Evolutionary conservation across 352 stramenopile species (phyloP).

Genomic region (Pythium aristosporum): DNA sequence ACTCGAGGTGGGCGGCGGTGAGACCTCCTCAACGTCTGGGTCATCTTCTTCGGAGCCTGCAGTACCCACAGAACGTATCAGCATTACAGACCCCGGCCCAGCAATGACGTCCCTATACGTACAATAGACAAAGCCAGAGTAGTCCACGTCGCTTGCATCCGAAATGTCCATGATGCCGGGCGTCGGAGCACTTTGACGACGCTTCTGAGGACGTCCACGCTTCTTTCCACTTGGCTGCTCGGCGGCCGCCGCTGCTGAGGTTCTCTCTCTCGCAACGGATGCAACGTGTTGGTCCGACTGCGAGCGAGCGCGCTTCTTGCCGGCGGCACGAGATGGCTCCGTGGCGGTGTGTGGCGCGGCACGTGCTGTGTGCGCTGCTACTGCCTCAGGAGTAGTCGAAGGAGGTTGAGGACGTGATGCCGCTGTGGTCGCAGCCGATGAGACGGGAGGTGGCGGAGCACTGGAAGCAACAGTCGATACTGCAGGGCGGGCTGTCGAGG

Average conservation of each 20-base stretch:
- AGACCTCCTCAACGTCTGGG: conserved; percentile 10
- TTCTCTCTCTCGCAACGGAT: not conserved
- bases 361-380: not conserved
- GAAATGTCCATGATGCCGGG: not conserved
- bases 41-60: conserved; percentile 12
- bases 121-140: conserved; percentile 4
- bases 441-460: not conserved
- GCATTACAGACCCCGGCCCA: too few relatives aligned
- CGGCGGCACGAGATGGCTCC: not conserved
- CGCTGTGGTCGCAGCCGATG: not conserved
- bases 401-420: not conserved
- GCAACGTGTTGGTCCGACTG: not conserved
- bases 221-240: not conserved
- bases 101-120: not conserved
- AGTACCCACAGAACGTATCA: not conserved
- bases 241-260: not conserved
- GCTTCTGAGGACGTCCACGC: conserved; percentile 3
- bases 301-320: not conserved
- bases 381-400: not conserved
- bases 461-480: not conserved
- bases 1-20: not conserved
- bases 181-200: not conserved
- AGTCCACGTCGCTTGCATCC: conserved; percentile 16
- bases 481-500: not conserved
- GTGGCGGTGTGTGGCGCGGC: not conserved